phyloP scores from a whole-genome alignment of 2,329 filamentous ascomycete genomes.

The Mycosphaerella arachidis region DNA sequence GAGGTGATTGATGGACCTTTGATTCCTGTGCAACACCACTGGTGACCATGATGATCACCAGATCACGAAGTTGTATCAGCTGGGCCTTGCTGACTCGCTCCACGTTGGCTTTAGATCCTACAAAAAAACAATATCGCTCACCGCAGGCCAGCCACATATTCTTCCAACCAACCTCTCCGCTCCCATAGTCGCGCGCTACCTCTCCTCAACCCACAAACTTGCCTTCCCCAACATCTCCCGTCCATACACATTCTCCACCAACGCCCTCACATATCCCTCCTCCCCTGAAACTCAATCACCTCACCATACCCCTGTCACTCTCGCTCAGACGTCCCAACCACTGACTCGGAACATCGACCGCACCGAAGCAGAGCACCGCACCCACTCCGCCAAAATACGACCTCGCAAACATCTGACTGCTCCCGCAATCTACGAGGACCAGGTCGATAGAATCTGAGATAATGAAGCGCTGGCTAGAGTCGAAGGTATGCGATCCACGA shows the following conservation, averaged over 20 bases:
- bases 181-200: too few species aligned
- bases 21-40: neutral
- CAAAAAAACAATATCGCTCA: too few species aligned
- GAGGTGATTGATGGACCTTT: slow-evolving; percentile 18
- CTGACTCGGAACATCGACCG: neutral
- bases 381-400: neutral
- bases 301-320: neutral
- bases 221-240: too few species aligned
- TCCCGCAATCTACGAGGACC: neutral
- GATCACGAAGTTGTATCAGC: neutral
- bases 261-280: too few species aligned
- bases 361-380: neutral
- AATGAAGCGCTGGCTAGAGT: neutral
- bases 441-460: neutral
- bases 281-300: neutral
- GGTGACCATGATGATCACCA: neutral
- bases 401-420: neutral
- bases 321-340: neutral
- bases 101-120: too few species aligned
- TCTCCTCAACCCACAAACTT: too few species aligned
- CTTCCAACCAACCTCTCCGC: too few species aligned
- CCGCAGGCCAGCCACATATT: too few species aligned
- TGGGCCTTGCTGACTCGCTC: too few species aligned
- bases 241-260: too few species aligned
- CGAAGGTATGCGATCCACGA: neutral